Percentiles rank a stretch among this genome's conserved stretches.
Evolutionary conservation across 345 rosid genomes (phyloP).

Genomic region (Erucastrum elatum): DNA sequence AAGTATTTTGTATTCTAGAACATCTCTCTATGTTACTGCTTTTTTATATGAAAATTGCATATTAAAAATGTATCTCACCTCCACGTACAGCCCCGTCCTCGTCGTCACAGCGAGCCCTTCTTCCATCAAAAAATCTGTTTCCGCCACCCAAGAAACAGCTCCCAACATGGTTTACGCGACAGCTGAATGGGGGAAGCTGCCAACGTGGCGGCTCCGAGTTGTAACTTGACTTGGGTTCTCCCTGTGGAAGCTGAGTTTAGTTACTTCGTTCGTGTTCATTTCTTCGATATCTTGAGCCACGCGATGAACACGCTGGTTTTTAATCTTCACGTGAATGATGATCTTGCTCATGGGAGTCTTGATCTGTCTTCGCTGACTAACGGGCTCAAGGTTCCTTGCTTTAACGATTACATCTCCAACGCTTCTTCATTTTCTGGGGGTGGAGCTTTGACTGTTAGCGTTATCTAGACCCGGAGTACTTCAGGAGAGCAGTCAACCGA

Average conservation of each 20-base stretch:
- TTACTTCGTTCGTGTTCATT: conserved; percentile 84
- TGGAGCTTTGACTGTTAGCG: conserved; percentile 69
- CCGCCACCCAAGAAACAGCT: conserved; percentile 65
- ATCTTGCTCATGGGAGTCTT: conserved; percentile 63
- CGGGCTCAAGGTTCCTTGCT: conserved; percentile 61
- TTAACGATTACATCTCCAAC: conserved; percentile 72
- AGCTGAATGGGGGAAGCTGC: conserved; percentile 87
- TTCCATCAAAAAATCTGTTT: conserved; percentile 50
- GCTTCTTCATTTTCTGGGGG: conserved; percentile 33
- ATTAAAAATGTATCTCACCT: background rate
- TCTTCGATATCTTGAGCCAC: conserved; percentile 78
- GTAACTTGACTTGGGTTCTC: conserved; percentile 92
- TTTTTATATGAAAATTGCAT: background rate
- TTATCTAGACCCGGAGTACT: conserved; percentile 21
- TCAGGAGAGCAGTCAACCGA: background rate
- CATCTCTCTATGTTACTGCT: background rate
- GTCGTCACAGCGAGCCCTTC: conserved; percentile 68
- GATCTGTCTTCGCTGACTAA: conserved; percentile 63
- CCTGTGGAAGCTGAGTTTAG: conserved; percentile 59
- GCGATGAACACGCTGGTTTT: conserved; percentile 74
- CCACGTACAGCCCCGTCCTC: conserved; percentile 71
- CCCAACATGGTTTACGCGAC: conserved; percentile 90
- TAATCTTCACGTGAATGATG: conserved; percentile 75
- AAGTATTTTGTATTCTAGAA: background rate
- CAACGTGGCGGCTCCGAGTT: conserved; percentile 60